phyloP scores from a whole-genome alignment of 2,329 filamentous ascomycete genomes.

The Botrytis deweyae region DNA sequence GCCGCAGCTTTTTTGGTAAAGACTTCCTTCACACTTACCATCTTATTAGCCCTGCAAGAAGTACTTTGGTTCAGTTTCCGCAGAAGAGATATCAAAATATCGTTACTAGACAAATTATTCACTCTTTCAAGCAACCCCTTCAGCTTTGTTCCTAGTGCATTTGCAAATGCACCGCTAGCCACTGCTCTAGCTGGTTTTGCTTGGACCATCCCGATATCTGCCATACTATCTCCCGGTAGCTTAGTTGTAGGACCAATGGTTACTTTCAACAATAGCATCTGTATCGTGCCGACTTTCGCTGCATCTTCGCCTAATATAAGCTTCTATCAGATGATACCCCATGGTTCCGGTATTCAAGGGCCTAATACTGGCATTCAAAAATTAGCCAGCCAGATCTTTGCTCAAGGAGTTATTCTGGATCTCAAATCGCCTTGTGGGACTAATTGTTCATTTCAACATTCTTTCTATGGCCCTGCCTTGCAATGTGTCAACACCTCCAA shows the following conservation, averaged over 20 bases:
- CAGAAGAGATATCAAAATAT: not conserved
- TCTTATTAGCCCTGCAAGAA: not conserved
- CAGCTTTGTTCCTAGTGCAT: not conserved
- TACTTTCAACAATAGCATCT: not conserved
- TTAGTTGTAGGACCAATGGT: not conserved
- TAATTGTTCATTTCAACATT: not conserved
- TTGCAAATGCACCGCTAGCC: not conserved
- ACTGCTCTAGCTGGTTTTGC: not conserved
- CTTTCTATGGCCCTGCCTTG: not conserved
- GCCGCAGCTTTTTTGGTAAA: constrained; percentile 1
- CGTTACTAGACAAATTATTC: not conserved
- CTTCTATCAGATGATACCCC: constrained; percentile 2
- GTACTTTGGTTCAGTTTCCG: constrained; percentile 7
- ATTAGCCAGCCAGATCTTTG: constrained; percentile 3
- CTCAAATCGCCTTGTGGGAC: not conserved
- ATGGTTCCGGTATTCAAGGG: not conserved
- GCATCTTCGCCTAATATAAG: not conserved
- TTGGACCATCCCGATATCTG: constrained; percentile 4
- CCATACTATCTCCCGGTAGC: constrained; percentile 1
- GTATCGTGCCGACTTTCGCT: not conserved
- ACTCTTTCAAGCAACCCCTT: not conserved
- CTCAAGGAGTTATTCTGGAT: not conserved
- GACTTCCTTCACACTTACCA: not conserved
- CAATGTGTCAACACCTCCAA: not conserved
- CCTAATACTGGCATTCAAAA: not conserved